Conservation (phyloP, 257 asterid species). For the Ocimum tenuiflorum region DNA sequence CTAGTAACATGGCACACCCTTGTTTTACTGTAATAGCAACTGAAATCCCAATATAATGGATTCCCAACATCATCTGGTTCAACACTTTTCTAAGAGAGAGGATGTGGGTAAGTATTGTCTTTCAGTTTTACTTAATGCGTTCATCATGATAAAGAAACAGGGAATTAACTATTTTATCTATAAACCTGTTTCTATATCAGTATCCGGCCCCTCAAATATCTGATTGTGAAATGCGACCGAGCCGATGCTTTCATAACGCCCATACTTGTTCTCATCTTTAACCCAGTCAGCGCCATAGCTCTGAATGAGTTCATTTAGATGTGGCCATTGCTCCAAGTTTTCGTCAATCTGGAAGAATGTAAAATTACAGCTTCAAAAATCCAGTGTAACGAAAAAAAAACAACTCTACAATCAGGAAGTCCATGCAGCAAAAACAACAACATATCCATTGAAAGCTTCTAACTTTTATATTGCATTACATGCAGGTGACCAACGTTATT, state of each 20-base stretch:
- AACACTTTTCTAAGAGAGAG: conserved; percentile 12
- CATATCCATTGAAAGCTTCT: conserved; percentile 8
- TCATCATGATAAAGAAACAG: conserved; percentile 8
- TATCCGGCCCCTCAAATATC: conserved; percentile 90
- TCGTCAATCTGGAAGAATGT: conserved; percentile 58
- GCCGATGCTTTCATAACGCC: conserved; percentile 78
- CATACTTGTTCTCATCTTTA: conserved; percentile 82
- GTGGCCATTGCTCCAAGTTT: conserved; percentile 98
- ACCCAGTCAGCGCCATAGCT: conserved; percentile 91
- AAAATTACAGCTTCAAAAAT: conserved; percentile 2
- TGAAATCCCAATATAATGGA: not conserved
- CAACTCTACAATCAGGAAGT: conserved; percentile 5
- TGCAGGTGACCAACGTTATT: not conserved
- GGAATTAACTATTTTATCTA: conserved; percentile 1
- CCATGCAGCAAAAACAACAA: conserved; percentile 12
- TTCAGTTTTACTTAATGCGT: not conserved
- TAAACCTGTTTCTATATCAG: conserved; percentile 89
- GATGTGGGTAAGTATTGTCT: conserved; percentile 7
- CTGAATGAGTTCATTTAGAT: conserved; percentile 90
- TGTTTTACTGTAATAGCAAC: not conserved
- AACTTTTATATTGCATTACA: not conserved
- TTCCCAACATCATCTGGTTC: not conserved
- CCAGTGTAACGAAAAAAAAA: too few species aligned
- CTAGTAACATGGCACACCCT: not conserved
- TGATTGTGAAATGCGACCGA: conserved; percentile 66